A percentile compares a stretch with the other conserved stretches of the same genome.
Evolutionary conservation across 305 asterid species (phyloP).

Genomic region (Rubia occidens): DNA sequence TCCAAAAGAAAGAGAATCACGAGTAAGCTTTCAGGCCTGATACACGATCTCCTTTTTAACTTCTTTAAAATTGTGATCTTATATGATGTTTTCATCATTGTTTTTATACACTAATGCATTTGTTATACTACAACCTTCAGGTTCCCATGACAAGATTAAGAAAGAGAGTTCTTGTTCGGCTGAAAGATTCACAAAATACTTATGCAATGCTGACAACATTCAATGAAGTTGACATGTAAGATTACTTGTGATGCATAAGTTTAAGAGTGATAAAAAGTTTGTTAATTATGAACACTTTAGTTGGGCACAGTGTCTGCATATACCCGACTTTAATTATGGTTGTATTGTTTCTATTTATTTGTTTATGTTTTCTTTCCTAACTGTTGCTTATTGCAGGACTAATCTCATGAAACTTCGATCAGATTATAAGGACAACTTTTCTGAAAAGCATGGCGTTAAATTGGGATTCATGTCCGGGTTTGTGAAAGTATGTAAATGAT

Average conservation of each 20-base stretch:
- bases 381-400: conserved; percentile 54
- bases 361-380: not conserved
- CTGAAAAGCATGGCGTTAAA: conserved; percentile 94
- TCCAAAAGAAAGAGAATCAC: conserved; percentile 92
- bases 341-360: not conserved
- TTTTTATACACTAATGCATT: conserved; percentile 7
- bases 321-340: not conserved
- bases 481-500: conserved; percentile 49
- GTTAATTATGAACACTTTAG: conserved; percentile 1
- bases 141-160: conserved; percentile 97
- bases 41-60: not conserved
- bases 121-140: conserved; percentile 29
- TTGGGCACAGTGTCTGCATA: conserved; percentile 1
- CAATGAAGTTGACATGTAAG: conserved; percentile 98
- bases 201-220: conserved; percentile 90
- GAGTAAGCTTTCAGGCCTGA: conserved; percentile 39
- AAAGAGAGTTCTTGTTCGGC: conserved; percentile 79
- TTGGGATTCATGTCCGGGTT: conserved; percentile 94
- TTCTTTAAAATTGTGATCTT: conserved; percentile 3
- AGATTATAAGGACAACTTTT: conserved; percentile 87
- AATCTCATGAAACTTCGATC: conserved; percentile 95
- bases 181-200: conserved; percentile 97
- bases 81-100: not conserved
- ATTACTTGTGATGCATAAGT: conserved; percentile 10
- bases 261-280: not conserved